A percentile compares a stretch with the other conserved stretches of the same genome.
phyloP scores from a whole-genome alignment of 352 stramenopile species.

The Phytophthora constricta region DNA sequence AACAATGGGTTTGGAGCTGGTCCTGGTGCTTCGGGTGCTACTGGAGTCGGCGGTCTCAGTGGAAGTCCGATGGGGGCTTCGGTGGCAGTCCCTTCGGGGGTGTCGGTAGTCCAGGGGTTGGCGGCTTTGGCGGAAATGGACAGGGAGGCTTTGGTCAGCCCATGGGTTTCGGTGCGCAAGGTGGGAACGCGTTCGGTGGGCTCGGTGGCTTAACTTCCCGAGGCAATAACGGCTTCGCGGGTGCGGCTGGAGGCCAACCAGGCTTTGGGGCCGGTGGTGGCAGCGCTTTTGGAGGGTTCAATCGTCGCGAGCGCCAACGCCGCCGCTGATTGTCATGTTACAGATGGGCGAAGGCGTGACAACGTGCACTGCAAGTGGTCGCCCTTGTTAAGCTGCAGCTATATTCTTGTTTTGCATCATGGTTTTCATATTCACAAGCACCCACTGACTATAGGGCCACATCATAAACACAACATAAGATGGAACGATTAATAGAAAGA shows the following conservation, averaged over 20 bases:
- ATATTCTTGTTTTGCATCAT: background rate
- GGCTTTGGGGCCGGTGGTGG: background rate
- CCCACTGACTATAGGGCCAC: no score
- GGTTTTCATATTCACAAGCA: no score
- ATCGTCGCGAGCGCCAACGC: background rate
- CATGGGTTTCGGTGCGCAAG: conserved; percentile 13
- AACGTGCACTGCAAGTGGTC: background rate
- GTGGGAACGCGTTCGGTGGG: conserved; percentile 15
- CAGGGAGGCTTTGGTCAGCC: conserved; percentile 1
- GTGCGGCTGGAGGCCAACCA: background rate
- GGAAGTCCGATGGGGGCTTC: conserved; percentile 18
- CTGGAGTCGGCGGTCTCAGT: conserved; percentile 3
- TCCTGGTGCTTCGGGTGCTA: background rate
- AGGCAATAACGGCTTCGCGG: background rate
- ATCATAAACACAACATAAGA: no score
- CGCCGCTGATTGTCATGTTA: background rate
- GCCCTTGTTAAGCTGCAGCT: no score
- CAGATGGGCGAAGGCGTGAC: background rate
- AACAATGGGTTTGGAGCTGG: background rate
- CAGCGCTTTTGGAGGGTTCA: background rate
- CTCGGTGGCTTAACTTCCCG: background rate
- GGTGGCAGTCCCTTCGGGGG: conserved; percentile 12
- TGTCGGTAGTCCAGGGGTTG: conserved; percentile 1
- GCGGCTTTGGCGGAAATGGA: conserved; percentile 3
- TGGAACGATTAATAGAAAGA: no score